A percentile compares a stretch with the other conserved stretches of the same genome.
phyloP scores from a whole-genome alignment of 208 protist genomes.

The Wallacemonas collosoma region DNA sequence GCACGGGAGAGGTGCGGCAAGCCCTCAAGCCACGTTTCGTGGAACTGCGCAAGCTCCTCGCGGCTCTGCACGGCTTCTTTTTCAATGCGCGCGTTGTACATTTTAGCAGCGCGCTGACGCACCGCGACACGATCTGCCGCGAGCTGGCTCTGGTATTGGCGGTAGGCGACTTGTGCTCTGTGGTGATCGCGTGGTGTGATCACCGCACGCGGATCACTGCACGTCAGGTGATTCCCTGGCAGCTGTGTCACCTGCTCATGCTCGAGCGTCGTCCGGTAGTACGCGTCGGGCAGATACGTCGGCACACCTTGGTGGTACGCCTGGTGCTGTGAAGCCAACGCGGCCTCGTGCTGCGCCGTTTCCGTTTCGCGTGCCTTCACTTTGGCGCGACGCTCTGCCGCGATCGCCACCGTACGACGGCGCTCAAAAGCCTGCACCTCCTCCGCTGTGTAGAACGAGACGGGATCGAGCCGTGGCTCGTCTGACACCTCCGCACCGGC shows the following conservation, averaged over 20 bases:
- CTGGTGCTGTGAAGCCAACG: conserved; percentile 25
- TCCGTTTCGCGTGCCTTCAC: conserved; percentile 13
- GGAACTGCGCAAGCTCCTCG: conserved; percentile 10
- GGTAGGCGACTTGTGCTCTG: conserved; percentile 13
- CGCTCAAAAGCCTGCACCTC: conserved; percentile 27
- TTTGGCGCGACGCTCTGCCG: conserved; percentile 28
- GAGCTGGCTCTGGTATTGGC: conserved; percentile 14
- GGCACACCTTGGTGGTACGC: conserved; percentile 39
- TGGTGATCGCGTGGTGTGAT: conserved; percentile 23
- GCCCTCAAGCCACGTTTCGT: conserved; percentile 25
- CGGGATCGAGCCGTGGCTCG: conserved; percentile 15
- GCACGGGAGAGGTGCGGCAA: conserved; percentile 26
- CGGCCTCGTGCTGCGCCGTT: conserved; percentile 12
- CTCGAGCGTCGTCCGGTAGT: conserved; percentile 32
- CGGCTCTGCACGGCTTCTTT: conserved; percentile 18
- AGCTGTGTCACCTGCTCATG: conserved; percentile 19
- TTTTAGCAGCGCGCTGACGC: conserved; percentile 18
- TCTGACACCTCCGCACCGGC: neutral
- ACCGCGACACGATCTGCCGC: conserved; percentile 5
- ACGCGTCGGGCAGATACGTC: conserved; percentile 48
- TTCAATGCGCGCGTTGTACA: neutral
- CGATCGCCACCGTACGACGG: conserved; percentile 31
- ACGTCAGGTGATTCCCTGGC: conserved; percentile 12
- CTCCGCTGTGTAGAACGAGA: conserved; percentile 11
- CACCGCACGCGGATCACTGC: conserved; percentile 5